Percentiles rank a stretch among this genome's conserved stretches.
Conservation (phyloP, 257 asterid genomes). For the Solanum piurae region DNA sequence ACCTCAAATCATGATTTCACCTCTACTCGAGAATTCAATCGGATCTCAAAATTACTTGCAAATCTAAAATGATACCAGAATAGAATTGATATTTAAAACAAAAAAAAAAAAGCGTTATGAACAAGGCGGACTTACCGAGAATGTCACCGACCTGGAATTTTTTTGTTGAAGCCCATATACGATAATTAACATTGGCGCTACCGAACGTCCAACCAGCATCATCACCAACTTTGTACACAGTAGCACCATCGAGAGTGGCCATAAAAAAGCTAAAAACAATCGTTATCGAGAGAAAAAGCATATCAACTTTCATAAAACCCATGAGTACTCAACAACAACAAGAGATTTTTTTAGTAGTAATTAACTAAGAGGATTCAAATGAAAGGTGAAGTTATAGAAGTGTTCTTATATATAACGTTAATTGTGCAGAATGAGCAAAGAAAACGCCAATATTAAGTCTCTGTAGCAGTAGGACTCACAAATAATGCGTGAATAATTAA, state of each 20-base stretch:
- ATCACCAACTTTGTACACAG: conserved; percentile 45
- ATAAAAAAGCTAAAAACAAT: neutral
- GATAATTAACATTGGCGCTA: conserved; percentile 24
- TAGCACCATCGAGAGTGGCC: neutral
- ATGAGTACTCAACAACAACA: neutral
- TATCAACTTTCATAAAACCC: conserved; percentile 9
- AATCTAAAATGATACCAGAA: neutral
- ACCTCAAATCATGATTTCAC: neutral
- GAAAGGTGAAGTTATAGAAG: neutral
- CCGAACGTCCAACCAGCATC: conserved; percentile 36
- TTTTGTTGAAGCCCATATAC: conserved; percentile 40
- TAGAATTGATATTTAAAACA: neutral
- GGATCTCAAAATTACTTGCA: neutral
- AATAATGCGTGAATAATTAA: neutral
- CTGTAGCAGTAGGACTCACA: neutral
- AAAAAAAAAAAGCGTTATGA: no score
- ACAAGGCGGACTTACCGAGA: conserved; percentile 17
- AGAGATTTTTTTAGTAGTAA: no score
- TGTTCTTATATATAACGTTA: neutral
- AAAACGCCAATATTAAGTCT: neutral
- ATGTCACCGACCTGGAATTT: conserved; percentile 30
- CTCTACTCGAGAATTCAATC: neutral
- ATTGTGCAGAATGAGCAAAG: neutral
- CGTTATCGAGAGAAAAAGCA: conserved; percentile 6
- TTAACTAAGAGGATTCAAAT: neutral